These are phyloP conservation scores for Passiflora organensis DNA, from an alignment of 345 rosid species.

Conservation along the genomic window DNA sequence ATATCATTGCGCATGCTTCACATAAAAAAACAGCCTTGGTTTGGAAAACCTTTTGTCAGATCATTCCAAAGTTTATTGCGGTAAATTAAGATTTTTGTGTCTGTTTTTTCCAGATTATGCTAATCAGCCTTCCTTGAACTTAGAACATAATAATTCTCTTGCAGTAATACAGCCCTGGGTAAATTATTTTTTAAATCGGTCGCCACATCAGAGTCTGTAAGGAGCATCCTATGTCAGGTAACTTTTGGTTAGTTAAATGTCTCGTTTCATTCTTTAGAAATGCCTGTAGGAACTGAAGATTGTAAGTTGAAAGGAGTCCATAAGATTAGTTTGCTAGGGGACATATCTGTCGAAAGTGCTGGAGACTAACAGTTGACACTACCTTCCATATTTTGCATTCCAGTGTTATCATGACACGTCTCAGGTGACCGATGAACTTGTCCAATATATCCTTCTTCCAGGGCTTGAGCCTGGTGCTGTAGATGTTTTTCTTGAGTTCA, in stretches of 20 bases:
- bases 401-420: constrained; percentile 82
- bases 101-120: neutral
- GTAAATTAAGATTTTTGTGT: constrained; percentile 23
- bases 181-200: constrained; percentile 55
- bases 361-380: neutral
- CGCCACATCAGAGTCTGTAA: constrained; percentile 65
- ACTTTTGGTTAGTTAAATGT: neutral
- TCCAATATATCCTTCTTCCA: constrained; percentile 73
- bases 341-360: too few relatives aligned
- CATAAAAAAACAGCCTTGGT: constrained; percentile 69
- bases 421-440: constrained; percentile 86
- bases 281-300: neutral
- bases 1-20: constrained; percentile 90
- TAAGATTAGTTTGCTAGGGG: too few relatives aligned
- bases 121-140: neutral
- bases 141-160: constrained; percentile 13
- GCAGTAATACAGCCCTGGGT: constrained; percentile 72
- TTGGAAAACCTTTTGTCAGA: constrained; percentile 70
- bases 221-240: constrained; percentile 72
- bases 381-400: constrained; percentile 15
- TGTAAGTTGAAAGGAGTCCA: neutral
- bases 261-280: neutral
- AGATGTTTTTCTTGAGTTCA: constrained; percentile 83
- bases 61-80: constrained; percentile 79
- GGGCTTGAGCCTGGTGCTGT: constrained; percentile 89